Evolutionary conservation across 2,329 filamentous ascomycete species (phyloP).

Genomic region (Microdochium trichocladiopsis): DNA sequence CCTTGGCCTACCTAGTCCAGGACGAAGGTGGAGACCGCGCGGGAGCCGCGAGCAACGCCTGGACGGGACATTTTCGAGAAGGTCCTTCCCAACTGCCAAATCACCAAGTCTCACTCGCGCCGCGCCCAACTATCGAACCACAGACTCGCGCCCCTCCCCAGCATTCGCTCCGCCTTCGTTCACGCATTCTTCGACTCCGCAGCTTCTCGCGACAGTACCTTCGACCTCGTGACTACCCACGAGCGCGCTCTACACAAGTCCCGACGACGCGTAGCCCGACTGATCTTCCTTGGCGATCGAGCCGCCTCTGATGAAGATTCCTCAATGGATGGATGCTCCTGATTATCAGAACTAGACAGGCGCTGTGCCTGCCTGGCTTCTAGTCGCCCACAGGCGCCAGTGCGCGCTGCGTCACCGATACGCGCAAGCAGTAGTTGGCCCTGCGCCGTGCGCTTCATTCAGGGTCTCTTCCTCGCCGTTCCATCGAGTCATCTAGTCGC

Average conservation of each 20-base stretch:
- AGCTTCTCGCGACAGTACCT: neutral
- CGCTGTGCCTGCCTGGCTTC: conserved; percentile 35
- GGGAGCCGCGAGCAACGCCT: neutral
- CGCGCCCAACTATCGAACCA: neutral
- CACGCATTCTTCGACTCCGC: neutral
- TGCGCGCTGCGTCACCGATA: conserved; percentile 3
- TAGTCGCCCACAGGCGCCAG: conserved; percentile 3
- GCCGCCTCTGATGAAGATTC: neutral
- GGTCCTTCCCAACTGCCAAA: neutral
- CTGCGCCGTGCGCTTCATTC: neutral
- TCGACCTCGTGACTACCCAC: neutral
- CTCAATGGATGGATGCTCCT: conserved; percentile 37
- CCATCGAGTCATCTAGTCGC: too few species aligned
- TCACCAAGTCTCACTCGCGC: conserved; percentile 5
- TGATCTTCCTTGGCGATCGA: neutral
- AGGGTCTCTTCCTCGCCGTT: neutral
- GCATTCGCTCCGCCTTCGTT: neutral
- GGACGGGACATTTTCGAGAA: neutral
- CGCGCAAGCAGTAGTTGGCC: neutral
- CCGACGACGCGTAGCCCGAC: neutral
- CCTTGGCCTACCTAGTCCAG: neutral
- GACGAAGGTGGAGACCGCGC: neutral
- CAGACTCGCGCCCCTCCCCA: neutral
- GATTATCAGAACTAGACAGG: conserved; percentile 37
- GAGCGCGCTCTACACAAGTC: neutral